A percentile compares a stretch with the other conserved stretches of the same genome.
These are phyloP conservation scores for Neurospora sp. DNA, from an alignment of 495 filamentous ascomycete species.

Conservation along the genomic window DNA sequence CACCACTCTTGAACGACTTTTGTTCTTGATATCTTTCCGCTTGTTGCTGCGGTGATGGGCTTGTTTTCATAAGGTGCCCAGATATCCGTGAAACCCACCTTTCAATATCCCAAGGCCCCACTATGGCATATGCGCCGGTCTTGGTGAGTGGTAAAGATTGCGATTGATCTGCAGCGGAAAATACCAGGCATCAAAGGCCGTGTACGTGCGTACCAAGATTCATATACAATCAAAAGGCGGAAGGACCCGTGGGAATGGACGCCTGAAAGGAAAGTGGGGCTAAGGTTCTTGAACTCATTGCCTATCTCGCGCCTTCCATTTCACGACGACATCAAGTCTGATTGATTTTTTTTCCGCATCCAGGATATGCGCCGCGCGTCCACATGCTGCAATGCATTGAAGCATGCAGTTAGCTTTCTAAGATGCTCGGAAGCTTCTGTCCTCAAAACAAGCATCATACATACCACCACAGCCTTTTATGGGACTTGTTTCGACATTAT, in stretches of 20 bases:
- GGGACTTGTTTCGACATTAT: background rate
- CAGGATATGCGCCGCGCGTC: background rate
- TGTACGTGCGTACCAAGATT: background rate
- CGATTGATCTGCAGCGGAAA: background rate
- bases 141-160: background rate
- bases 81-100: background rate
- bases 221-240: background rate
- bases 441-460: background rate
- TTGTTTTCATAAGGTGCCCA: background rate
- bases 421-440: background rate
- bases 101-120: background rate
- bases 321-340: background rate
- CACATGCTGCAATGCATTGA: background rate
- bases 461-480: background rate
- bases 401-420: background rate
- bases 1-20: background rate
- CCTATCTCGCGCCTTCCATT: background rate
- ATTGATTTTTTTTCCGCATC: background rate
- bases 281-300: background rate
- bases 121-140: background rate
- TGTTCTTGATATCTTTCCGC: background rate
- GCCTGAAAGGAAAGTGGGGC: background rate
- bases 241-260: background rate
- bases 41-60: background rate
- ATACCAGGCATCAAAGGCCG: background rate